Percentiles rank a stretch among this genome's conserved stretches.
Evolutionary conservation across 805 yeast genomes (phyloP).

Genomic region (Starmerella apis): DNA sequence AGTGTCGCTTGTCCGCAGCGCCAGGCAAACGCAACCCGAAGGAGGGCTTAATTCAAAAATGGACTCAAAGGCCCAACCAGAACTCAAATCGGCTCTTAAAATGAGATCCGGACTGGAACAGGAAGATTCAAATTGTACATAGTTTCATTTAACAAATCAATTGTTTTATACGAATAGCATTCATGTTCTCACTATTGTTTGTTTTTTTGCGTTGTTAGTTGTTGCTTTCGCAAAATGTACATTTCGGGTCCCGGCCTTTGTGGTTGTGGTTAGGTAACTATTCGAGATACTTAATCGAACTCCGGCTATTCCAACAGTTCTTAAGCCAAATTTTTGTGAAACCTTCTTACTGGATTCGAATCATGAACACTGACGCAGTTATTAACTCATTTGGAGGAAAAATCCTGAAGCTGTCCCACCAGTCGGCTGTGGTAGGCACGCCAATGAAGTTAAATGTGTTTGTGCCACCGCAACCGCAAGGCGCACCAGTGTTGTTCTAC

Average conservation of each 20-base stretch:
- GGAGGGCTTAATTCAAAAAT: not conserved
- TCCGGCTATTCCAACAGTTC: not conserved
- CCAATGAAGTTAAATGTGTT: conserved; percentile 77
- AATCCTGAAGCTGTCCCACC: conserved; percentile 63
- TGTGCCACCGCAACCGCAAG: conserved; percentile 49
- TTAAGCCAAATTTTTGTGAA: not conserved
- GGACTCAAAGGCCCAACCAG: not conserved
- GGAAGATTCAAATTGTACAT: not conserved
- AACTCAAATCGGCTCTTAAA: not conserved
- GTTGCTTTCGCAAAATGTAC: no score
- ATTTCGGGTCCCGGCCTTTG: no score
- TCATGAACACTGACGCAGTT: conserved; percentile 13
- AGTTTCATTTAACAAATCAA: no score
- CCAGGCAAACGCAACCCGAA: not conserved
- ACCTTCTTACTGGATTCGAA: not conserved
- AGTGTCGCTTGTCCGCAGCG: not conserved
- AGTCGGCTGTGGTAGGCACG: conserved; percentile 53
- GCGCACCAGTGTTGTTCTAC: conserved; percentile 65
- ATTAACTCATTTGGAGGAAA: conserved; percentile 52
- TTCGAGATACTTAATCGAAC: conserved; percentile 1
- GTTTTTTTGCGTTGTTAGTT: no score
- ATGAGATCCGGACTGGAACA: no score
- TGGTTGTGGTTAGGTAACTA: no score
- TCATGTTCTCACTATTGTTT: no score
- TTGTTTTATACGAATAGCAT: no score